These are phyloP conservation scores for Abortiporus biennis DNA, from an alignment of 1,284 basidiomycete genomes.

Conservation along the genomic window DNA sequence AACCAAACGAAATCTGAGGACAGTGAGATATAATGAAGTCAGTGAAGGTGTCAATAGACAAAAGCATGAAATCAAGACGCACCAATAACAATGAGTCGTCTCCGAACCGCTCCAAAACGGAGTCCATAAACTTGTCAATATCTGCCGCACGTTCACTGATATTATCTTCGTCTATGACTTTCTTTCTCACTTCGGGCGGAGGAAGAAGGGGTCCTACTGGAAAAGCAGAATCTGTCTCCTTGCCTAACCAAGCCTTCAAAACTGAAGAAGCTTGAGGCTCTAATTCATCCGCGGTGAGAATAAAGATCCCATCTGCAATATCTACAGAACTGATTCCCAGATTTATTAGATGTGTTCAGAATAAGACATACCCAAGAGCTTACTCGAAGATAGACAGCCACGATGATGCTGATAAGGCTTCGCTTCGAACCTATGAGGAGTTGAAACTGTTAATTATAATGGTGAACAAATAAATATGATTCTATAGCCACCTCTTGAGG, in stretches of 20 bases:
- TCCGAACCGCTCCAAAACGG: neutral
- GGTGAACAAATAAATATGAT: too few relatives aligned
- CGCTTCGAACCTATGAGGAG: neutral
- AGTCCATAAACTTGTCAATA: neutral
- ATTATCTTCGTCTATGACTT: neutral
- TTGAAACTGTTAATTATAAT: neutral
- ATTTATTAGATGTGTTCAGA: too few relatives aligned
- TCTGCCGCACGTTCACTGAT: neutral
- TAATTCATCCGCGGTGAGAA: conserved; percentile 1
- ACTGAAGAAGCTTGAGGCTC: conserved; percentile 3
- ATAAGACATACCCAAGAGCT: too few relatives aligned
- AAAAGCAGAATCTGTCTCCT: neutral
- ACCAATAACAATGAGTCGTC: neutral
- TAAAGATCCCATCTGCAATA: conserved; percentile 3
- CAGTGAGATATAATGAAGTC: neutral
- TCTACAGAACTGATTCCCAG: too few relatives aligned
- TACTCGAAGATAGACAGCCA: too few relatives aligned
- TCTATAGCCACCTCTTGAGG: conserved; percentile 4
- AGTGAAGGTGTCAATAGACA: neutral
- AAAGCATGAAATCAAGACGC: conserved; percentile 3
- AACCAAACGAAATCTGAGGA: conserved; percentile 8
- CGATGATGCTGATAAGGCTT: too few relatives aligned
- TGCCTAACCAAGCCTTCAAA: conserved; percentile 2
- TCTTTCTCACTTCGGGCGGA: neutral
- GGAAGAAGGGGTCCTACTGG: conserved; percentile 2